These are phyloP conservation scores for Brassica balearica DNA, from an alignment of 441 rosid genomes.

Conservation along the genomic window DNA sequence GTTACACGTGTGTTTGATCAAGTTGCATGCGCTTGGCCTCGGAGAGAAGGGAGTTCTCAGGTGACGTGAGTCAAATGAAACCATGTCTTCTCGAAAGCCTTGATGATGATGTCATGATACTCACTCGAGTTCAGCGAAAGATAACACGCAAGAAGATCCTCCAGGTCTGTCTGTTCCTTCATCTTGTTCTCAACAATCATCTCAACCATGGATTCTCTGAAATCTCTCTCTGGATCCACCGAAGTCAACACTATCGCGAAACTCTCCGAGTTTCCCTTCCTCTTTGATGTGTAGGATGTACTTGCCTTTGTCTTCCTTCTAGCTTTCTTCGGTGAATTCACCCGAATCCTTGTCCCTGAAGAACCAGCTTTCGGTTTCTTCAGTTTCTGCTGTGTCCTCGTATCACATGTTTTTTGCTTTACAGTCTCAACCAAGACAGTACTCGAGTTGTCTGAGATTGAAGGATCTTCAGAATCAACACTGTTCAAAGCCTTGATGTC, in stretches of 20 bases:
- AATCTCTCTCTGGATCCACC: conserved; percentile 63
- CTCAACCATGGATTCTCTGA: conserved; percentile 76
- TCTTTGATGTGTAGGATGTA: conserved; percentile 3
- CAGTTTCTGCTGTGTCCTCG: conserved; percentile 31
- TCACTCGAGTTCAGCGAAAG: conserved; percentile 62
- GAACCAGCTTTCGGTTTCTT: conserved; percentile 39
- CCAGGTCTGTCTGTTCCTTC: conserved; percentile 55
- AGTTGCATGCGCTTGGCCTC: conserved; percentile 14
- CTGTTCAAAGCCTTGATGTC: conserved; percentile 42
- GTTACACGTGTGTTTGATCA: conserved; percentile 14
- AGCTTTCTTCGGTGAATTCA: conserved; percentile 50
- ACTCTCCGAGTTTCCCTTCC: conserved; percentile 47
- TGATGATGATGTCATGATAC: conserved; percentile 58
- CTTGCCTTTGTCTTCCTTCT: conserved; percentile 48
- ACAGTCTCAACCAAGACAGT: conserved; percentile 38
- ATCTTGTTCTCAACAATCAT: conserved; percentile 73
- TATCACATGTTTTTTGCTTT: conserved; percentile 38
- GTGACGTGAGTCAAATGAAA: conserved; percentile 46
- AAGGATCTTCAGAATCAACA: conserved; percentile 44
- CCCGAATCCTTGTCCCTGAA: conserved; percentile 60
- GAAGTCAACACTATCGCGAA: conserved; percentile 61
- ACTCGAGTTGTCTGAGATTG: conserved; percentile 44
- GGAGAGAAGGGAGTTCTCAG: conserved; percentile 18
- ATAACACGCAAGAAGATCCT: conserved; percentile 71
- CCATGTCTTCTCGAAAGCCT: conserved; percentile 73